These are phyloP conservation scores for Monosporozyma siamensis DNA, from an alignment of 805 yeast genomes.

Conservation along the genomic window DNA sequence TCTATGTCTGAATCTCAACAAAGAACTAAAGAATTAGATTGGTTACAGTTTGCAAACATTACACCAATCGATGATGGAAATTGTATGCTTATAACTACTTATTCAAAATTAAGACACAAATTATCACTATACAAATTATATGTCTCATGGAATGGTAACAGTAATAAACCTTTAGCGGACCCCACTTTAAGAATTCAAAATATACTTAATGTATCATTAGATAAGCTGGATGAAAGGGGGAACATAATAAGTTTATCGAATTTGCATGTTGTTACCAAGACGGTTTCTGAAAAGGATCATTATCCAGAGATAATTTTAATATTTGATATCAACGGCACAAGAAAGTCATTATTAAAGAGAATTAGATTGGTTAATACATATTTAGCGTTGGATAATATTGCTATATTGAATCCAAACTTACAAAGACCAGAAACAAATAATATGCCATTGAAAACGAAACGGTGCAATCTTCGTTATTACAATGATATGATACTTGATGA, in stretches of 20 bases:
- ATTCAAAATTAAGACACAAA: constrained; percentile 19
- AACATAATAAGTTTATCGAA: constrained; percentile 16
- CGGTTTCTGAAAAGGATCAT: constrained; percentile 21
- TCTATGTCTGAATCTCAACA: constrained; percentile 13
- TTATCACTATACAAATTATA: constrained; percentile 24
- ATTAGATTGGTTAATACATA: constrained; percentile 15
- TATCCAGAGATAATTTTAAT: constrained; percentile 24
- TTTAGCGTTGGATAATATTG: constrained; percentile 17
- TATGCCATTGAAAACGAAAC: constrained; percentile 12
- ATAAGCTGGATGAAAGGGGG: constrained; percentile 18
- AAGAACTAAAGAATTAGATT: constrained; percentile 22
- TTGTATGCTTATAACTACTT: constrained; percentile 23
- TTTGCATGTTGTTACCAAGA: constrained; percentile 22
- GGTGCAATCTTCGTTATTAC: constrained; percentile 12
- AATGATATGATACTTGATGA: constrained; percentile 13
- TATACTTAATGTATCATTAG: constrained; percentile 18
- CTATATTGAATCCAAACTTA: constrained; percentile 10
- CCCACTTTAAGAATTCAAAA: constrained; percentile 25
- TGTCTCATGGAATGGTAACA: constrained; percentile 27
- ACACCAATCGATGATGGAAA: constrained; percentile 29
- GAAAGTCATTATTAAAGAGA: constrained; percentile 21
- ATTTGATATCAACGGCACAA: constrained; percentile 18
- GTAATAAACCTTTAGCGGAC: constrained; percentile 21
- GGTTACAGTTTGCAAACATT: constrained; percentile 27
- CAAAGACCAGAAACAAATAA: constrained; percentile 1